A percentile compares a stretch with the other conserved stretches of the same genome.
These are phyloP conservation scores for Pachyrhizus erosus DNA, from an alignment of 306 rosid species.

Conservation along the genomic window DNA sequence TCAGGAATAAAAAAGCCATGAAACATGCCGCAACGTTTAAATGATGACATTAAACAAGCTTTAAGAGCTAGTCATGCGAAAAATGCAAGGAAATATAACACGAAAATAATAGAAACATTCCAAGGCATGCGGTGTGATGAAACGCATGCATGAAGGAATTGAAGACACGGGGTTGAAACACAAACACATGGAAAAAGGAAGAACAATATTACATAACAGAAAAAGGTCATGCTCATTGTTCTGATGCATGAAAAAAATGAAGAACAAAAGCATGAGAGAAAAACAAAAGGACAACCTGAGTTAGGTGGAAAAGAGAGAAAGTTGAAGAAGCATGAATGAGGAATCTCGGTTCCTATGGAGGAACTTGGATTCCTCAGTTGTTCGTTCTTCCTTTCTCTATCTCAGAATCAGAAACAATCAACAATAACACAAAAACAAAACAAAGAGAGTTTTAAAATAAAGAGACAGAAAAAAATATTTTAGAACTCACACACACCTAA, in stretches of 20 bases:
- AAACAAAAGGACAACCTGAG: not conserved
- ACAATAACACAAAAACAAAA: not conserved
- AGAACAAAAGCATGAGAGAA: not conserved
- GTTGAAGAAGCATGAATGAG: not conserved
- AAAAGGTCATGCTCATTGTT: not conserved
- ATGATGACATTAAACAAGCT: not conserved
- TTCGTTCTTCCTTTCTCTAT: not conserved
- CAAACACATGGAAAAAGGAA: not conserved
- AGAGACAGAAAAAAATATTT: not conserved
- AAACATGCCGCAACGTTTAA: not conserved
- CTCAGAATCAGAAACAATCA: conserved; percentile 7
- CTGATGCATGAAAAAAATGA: not conserved
- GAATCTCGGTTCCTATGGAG: conserved; percentile 46
- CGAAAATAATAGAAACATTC: not conserved
- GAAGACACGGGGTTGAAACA: not conserved
- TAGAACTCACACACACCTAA: not conserved
- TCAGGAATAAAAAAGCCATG: not conserved
- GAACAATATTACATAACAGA: not conserved
- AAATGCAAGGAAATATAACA: not conserved
- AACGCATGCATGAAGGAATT: conserved; percentile 1
- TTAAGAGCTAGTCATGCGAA: not conserved
- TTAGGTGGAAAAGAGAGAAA: not conserved
- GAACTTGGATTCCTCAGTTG: conserved; percentile 62
- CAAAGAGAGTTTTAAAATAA: not conserved
- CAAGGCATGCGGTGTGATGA: not conserved